These are phyloP conservation scores for Beauveria sp. DNA, from an alignment of 2,329 filamentous ascomycete genomes.

Conservation along the genomic window DNA sequence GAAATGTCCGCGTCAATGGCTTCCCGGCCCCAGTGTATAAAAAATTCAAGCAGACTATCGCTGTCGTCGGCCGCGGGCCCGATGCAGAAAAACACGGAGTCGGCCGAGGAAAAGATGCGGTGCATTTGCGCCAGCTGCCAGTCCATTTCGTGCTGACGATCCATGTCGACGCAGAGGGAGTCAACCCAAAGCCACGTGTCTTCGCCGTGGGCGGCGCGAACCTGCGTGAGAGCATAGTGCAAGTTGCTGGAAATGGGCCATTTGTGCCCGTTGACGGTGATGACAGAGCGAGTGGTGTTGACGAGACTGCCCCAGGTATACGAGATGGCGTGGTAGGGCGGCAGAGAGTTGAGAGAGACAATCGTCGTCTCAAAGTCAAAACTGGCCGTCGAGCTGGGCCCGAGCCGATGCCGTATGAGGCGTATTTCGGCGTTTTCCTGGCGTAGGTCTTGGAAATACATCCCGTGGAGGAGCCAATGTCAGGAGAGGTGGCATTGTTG, in stretches of 20 bases:
- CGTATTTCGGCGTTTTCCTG: neutral
- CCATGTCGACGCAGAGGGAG: neutral
- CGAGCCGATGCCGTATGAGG: neutral
- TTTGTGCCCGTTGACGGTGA: neutral
- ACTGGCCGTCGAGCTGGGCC: no score
- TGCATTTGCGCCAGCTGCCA: neutral
- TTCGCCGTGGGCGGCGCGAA: neutral
- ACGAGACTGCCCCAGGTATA: neutral
- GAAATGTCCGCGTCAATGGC: neutral
- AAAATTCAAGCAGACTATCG: neutral
- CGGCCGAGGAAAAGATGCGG: neutral
- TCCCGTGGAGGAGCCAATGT: neutral
- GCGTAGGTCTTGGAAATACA: neutral
- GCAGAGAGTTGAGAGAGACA: neutral
- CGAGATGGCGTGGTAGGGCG: neutral
- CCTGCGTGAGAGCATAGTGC: neutral
- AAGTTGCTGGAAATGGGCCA: neutral
- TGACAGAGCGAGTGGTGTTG: neutral
- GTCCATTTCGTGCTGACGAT: neutral
- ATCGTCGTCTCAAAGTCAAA: neutral
- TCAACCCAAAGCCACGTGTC: neutral
- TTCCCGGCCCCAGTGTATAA: neutral
- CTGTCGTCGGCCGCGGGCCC: neutral
- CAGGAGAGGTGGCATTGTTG: neutral
- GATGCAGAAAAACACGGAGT: neutral